A percentile compares a stretch with the other conserved stretches of the same genome.
Evolutionary conservation across 129 eudicot genomes (phyloP).

Genomic region (Rutidosis leptorrhynchoides): DNA sequence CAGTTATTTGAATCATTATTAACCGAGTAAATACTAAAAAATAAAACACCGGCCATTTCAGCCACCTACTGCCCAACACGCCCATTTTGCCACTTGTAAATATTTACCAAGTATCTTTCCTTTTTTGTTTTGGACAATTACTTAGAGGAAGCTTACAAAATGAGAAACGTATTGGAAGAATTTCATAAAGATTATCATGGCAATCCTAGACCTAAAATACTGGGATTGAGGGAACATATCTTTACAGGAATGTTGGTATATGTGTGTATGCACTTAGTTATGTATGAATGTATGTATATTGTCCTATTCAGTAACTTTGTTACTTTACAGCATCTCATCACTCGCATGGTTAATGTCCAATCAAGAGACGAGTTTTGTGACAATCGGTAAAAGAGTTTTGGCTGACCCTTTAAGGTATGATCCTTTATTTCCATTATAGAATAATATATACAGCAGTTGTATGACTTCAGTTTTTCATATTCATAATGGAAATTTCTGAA

Average conservation of each 20-base stretch:
- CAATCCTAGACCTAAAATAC: constrained; percentile 71
- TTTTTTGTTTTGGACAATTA: constrained; percentile 62
- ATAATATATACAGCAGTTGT: neutral
- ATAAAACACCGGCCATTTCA: neutral
- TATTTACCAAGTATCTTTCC: constrained; percentile 14
- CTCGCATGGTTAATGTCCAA: constrained; percentile 99
- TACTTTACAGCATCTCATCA: constrained; percentile 76
- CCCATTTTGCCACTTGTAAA: constrained; percentile 13
- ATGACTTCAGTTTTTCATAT: neutral
- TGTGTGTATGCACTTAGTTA: neutral
- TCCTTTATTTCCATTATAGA: constrained; percentile 7
- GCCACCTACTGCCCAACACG: neutral
- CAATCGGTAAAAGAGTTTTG: constrained; percentile 88
- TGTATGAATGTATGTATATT: neutral
- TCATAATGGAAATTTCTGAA: too few relatives aligned
- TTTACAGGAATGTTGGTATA: constrained; percentile 86
- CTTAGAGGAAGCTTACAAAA: constrained; percentile 97
- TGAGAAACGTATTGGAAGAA: constrained; percentile 91
- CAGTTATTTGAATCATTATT: too few relatives aligned
- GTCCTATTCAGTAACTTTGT: neutral
- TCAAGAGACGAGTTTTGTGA: constrained; percentile 96
- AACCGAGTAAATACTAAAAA: neutral
- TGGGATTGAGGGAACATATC: constrained; percentile 94
- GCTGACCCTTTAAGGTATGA: constrained; percentile 87
- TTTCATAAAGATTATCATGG: constrained; percentile 64